A percentile compares a stretch with the other conserved stretches of the same genome.
phyloP scores from a whole-genome alignment of 345 rosid species.

The Tarenaya hassleriana region DNA sequence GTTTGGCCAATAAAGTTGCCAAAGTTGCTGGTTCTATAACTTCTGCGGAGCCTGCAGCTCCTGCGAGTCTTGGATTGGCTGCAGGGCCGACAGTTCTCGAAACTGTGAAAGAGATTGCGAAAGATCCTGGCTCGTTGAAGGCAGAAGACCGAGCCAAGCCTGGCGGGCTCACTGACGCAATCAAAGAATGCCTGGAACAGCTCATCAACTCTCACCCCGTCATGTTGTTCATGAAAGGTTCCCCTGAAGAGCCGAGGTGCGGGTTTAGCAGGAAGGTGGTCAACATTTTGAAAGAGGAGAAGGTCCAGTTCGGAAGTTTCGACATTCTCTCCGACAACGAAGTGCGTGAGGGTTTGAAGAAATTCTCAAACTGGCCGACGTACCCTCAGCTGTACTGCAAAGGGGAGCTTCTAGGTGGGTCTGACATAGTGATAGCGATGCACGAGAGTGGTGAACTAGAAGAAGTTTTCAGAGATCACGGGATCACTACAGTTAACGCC shows the following conservation, averaged over 20 bases:
- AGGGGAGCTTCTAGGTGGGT: conserved; percentile 95
- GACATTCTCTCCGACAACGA: conserved; percentile 68
- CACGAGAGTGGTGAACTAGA: conserved; percentile 81
- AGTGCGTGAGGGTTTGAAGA: conserved; percentile 92
- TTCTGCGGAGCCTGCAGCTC: conserved; percentile 79
- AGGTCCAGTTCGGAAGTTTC: conserved; percentile 71
- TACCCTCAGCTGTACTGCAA: conserved; percentile 93
- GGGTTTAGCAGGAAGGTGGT: conserved; percentile 84
- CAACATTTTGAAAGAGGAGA: conserved; percentile 66
- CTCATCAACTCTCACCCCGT: conserved; percentile 64
- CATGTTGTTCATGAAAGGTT: conserved; percentile 96
- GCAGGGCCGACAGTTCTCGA: conserved; percentile 83
- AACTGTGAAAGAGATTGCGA: conserved; percentile 60
- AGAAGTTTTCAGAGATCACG: conserved; percentile 66
- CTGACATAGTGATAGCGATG: conserved; percentile 84
- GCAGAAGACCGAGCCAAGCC: conserved; percentile 34
- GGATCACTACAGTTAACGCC: conserved; percentile 27
- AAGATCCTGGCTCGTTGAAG: conserved; percentile 42
- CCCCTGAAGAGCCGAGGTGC: conserved; percentile 73
- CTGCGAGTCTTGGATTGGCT: conserved; percentile 97
- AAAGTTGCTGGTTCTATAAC: conserved; percentile 60
- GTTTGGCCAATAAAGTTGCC: conserved; percentile 86
- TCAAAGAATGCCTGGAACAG: conserved; percentile 48
- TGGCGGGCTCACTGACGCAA: conserved; percentile 28
- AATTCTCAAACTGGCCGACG: conserved; percentile 98